phyloP scores from a whole-genome alignment of 768 basidiomycete species.

The Phlebiopsis flavidoalba region DNA sequence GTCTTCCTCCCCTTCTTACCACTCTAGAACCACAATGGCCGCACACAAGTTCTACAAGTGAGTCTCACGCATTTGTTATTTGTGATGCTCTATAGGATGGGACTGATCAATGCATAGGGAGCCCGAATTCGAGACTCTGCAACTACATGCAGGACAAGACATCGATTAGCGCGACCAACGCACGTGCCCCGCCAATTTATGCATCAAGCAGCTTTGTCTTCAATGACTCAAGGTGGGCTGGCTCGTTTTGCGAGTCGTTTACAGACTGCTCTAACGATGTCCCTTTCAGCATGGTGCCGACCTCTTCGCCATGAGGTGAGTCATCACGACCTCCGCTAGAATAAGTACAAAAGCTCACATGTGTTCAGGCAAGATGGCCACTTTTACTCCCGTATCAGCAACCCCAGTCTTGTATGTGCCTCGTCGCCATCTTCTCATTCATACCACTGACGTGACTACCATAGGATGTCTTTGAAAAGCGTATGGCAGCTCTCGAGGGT shows the following conservation, averaged over 20 bases:
- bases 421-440: neutral
- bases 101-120: constrained; percentile 19
- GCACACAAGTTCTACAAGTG: constrained; percentile 17
- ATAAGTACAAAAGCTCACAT: neutral
- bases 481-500: constrained; percentile 74
- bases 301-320: constrained; percentile 52
- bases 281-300: constrained; percentile 58
- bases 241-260: neutral
- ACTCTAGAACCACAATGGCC: constrained; percentile 2
- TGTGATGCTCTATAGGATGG: neutral
- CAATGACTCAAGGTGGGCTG: constrained; percentile 48
- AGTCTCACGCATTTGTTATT: neutral
- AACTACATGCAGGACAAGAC: constrained; percentile 71
- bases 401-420: constrained; percentile 54
- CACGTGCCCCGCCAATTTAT: constrained; percentile 77
- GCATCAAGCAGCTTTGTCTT: constrained; percentile 69
- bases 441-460: neutral
- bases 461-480: constrained; percentile 74
- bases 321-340: too few relatives aligned
- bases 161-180: constrained; percentile 61
- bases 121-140: constrained; percentile 77
- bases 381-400: constrained; percentile 65
- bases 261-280: too few relatives aligned
- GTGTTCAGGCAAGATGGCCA: constrained; percentile 39
- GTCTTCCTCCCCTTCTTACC: neutral